Evolutionary conservation across 495 filamentous ascomycete species (phyloP).

Genomic region (Trypethelium eluteriae): DNA sequence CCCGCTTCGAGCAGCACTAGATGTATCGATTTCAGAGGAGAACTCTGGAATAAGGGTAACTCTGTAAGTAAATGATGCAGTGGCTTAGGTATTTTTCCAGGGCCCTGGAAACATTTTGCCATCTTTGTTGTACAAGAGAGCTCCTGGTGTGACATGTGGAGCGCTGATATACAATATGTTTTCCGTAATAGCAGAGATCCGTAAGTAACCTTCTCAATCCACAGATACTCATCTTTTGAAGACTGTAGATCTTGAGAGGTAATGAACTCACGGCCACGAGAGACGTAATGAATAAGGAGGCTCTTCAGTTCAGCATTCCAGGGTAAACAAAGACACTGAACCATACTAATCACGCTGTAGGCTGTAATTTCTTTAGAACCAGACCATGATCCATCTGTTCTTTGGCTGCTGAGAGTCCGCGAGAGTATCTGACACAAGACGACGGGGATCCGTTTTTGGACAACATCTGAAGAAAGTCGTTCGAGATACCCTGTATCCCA

Average conservation of each 20-base stretch:
- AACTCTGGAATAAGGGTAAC: background rate
- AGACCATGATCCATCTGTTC: background rate
- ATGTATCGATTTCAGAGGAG: background rate
- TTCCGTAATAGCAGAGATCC: background rate
- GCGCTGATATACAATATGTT: background rate
- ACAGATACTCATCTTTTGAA: background rate
- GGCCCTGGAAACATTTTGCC: too few species aligned
- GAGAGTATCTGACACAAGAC: background rate
- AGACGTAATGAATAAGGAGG: background rate
- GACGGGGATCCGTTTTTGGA: background rate
- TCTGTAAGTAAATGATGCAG: background rate
- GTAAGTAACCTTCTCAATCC: constrained; percentile 3
- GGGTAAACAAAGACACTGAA: background rate
- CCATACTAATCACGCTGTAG: background rate
- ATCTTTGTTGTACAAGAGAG: background rate
- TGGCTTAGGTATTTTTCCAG: too few species aligned
- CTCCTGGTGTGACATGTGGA: background rate
- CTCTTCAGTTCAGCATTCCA: background rate
- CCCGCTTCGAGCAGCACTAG: background rate
- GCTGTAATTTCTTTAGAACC: background rate
- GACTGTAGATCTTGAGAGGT: background rate
- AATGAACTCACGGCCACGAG: background rate
- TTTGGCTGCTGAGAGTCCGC: background rate
- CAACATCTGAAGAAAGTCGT: too few species aligned
- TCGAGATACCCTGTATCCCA: background rate